phyloP scores from a whole-genome alignment of 2,329 filamentous ascomycete species.

The Plenodomus tracheiphilus region DNA sequence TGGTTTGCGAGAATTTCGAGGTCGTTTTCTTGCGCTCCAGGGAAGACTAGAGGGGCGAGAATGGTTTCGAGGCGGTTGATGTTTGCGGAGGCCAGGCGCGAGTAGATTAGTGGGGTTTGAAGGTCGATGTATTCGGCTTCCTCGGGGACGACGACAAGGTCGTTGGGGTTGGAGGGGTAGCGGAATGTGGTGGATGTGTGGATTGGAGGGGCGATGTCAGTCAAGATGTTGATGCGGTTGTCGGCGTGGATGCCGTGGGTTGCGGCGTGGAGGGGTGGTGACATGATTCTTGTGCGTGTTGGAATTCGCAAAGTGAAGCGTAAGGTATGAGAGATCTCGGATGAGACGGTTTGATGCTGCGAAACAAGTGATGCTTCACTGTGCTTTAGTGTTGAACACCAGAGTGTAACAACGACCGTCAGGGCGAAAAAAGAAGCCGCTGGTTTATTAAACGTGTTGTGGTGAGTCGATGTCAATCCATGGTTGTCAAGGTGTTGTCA shows the following conservation, averaged over 20 bases:
- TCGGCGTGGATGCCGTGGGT: conserved; percentile 83
- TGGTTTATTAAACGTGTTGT: not conserved
- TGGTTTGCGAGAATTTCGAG: conserved; percentile 47
- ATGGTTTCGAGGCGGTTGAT: conserved; percentile 83
- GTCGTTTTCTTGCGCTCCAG: conserved; percentile 31
- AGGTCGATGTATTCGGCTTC: conserved; percentile 47
- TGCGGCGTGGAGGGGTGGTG: conserved; percentile 54
- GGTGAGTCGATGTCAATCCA: not conserved
- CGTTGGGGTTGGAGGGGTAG: conserved; percentile 71
- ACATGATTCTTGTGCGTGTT: not conserved
- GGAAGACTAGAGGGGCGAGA: conserved; percentile 72
- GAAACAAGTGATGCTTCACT: no score
- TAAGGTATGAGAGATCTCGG: no score
- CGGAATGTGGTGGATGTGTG: conserved; percentile 92
- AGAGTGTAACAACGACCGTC: no score
- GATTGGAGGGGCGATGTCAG: conserved; percentile 84
- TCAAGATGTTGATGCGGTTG: conserved; percentile 71
- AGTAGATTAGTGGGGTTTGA: conserved; percentile 65
- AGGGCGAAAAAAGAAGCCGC: no score
- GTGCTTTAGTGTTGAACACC: no score
- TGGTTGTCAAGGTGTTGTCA: conserved; percentile 11
- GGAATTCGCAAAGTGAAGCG: no score
- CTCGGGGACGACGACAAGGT: conserved; percentile 57
- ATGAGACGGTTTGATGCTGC: no score
- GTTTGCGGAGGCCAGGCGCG: conserved; percentile 76